Conservation (phyloP, 495 filamentous ascomycete species). For the Penicillium canariense region DNA sequence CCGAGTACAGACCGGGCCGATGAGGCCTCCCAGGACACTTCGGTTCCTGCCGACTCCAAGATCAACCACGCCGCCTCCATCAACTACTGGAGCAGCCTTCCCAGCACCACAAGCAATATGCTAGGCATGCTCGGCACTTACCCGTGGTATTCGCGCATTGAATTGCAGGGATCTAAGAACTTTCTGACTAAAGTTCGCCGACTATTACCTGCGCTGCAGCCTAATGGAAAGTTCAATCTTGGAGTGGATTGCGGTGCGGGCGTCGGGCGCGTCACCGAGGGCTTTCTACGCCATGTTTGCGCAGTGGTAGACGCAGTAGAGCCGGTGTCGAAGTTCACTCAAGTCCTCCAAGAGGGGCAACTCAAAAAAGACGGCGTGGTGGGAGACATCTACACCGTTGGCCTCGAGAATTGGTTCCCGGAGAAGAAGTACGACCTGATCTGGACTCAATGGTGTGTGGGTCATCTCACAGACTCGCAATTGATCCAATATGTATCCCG, state of each 20-base stretch:
- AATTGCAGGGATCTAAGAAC: slow-evolving; percentile 71
- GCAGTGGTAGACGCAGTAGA: slow-evolving; percentile 59
- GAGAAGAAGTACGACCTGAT: slow-evolving; percentile 56
- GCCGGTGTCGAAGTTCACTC: slow-evolving; percentile 53
- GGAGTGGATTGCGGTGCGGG: slow-evolving; percentile 63
- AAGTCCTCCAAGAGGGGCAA: slow-evolving; percentile 28
- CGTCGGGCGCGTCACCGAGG: slow-evolving; percentile 60
- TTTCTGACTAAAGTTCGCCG: slow-evolving; percentile 76
- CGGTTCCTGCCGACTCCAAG: slow-evolving; percentile 26
- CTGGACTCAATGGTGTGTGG: slow-evolving; percentile 90
- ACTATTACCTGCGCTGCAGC: slow-evolving; percentile 19
- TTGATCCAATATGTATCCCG: slow-evolving; percentile 64
- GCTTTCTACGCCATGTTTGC: slow-evolving; percentile 53
- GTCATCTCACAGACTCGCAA: slow-evolving; percentile 79
- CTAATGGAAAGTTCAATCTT: slow-evolving; percentile 29
- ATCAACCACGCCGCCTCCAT: slow-evolving; percentile 41
- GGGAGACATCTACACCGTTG: slow-evolving; percentile 66
- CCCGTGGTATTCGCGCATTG: slow-evolving; percentile 68
- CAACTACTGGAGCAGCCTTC: slow-evolving; percentile 70
- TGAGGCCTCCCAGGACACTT: background rate
- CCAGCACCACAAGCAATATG: slow-evolving; percentile 76
- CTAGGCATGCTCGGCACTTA: slow-evolving; percentile 84
- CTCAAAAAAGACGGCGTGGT: slow-evolving; percentile 40
- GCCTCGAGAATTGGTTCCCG: slow-evolving; percentile 73
- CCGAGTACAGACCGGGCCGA: background rate